Evolutionary conservation across 768 basidiomycete species (phyloP), one percentile per base, ranked within the genome.

Genomic region (Tylopilus sp.): DNA sequence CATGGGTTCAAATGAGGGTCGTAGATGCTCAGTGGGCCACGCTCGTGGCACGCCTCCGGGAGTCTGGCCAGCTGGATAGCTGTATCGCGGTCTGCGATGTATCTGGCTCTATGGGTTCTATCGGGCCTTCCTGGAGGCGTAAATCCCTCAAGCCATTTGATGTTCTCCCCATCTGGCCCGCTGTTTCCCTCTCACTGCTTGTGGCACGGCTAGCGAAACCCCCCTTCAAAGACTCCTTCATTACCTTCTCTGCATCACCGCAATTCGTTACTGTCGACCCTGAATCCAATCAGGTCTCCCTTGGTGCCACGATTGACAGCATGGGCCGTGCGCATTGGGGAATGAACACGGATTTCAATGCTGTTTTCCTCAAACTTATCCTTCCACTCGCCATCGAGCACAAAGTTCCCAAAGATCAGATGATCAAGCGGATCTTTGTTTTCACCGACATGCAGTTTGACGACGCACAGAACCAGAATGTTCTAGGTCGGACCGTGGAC

Each of bases 361-460:
- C 81, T 1, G 80, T 87, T 17, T 86, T 91, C 66, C 62, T 79
- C 40, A 68, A 81, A 16, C 76, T 89, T 30, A 71, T 89, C 13
- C 77, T 89, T 17, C 82, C 83, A 0, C 76, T 83, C 9, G 86
- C 86, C 8, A 60, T 80, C 52, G 60, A 73, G 63, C 69, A 85
- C 58, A 72, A 80, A 0, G 69, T 91, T n/a, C 72, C 73, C 46
- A 78, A 75, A 51, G 85, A 85, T 47, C 80, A 88, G 43, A 88
- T 89, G 86, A 78, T 89, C 71, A 83, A 86, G 71, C 78, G 84
- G 6, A 69, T 89, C 0, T 89, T 90, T 63, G 76, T 89, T 38
- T 89, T 91, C 65, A 80, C 81, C 3, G 86, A 89, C 63, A 89
- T 89, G 87, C 87, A 88, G 68, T 89, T 89, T 57, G 84, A 89